phyloP scores from a whole-genome alignment of 2,329 filamentous ascomycete genomes.

The Stromatinia cepivora region DNA sequence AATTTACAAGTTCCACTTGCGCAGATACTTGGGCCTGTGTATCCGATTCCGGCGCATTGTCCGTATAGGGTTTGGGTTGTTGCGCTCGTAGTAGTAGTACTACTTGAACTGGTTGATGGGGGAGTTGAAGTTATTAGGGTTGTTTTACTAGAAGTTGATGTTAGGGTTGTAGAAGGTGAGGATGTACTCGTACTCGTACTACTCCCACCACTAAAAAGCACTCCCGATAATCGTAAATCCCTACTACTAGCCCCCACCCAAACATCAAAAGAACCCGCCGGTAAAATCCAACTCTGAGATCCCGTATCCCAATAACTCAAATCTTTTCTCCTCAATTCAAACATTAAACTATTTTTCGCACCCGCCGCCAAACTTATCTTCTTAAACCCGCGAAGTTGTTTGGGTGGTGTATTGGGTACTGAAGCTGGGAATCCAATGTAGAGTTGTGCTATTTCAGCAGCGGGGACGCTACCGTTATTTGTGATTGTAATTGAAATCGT shows the following conservation, averaged over 20 bases:
- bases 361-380: slow-evolving; percentile 54
- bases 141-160: neutral
- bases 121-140: neutral
- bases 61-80: slow-evolving; percentile 26
- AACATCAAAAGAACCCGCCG: slow-evolving; percentile 29
- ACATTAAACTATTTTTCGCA: slow-evolving; percentile 47
- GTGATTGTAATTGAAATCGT: neutral
- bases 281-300: slow-evolving; percentile 57
- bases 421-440: slow-evolving; percentile 41
- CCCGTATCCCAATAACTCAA: slow-evolving; percentile 64
- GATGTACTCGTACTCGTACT: neutral
- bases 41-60: slow-evolving; percentile 32
- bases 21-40: slow-evolving; percentile 30
- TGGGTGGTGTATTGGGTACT: slow-evolving; percentile 48
- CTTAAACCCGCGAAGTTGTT: slow-evolving; percentile 64
- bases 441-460: neutral
- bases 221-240: slow-evolving; percentile 34
- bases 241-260: slow-evolving; percentile 35
- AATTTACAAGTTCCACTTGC: slow-evolving; percentile 28
- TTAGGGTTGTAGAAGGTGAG: neutral
- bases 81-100: neutral
- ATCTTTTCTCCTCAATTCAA: slow-evolving; percentile 46
- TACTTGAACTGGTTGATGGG: neutral
- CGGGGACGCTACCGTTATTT: neutral
- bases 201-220: neutral